Evolutionary conservation across 305 asterid genomes (phyloP).

Genomic region (Fraxinus sp.): DNA sequence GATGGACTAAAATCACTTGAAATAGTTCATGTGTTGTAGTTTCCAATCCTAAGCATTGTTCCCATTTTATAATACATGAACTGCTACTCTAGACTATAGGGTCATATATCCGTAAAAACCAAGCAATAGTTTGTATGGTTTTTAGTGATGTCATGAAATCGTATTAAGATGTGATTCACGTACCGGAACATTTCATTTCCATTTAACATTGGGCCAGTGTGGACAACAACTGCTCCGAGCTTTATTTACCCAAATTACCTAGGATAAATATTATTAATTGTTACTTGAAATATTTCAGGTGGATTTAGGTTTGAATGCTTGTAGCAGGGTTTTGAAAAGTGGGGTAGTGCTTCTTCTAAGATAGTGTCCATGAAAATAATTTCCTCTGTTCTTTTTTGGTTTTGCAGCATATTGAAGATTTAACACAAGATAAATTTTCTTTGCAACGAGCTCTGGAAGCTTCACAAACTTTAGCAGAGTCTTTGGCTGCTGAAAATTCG

Average conservation of each 20-base stretch:
- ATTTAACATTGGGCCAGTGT: neutral
- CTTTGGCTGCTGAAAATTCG: constrained; percentile 96
- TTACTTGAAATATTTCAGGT: neutral
- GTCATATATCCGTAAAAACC: neutral
- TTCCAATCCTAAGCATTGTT: neutral
- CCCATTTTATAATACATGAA: neutral
- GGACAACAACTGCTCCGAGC: neutral
- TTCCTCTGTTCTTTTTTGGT: neutral
- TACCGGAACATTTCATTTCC: neutral
- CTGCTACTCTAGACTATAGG: neutral
- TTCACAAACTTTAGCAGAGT: constrained; percentile 79
- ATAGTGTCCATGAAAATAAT: neutral
- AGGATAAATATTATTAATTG: neutral
- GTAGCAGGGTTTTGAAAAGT: constrained; percentile 15
- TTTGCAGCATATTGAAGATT: constrained; percentile 94
- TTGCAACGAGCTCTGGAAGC: constrained; percentile 98
- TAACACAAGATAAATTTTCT: constrained; percentile 94
- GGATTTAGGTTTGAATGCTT: constrained; percentile 6
- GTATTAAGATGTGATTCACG: neutral
- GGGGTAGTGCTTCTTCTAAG: neutral
- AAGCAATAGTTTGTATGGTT: neutral
- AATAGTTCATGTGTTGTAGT: neutral
- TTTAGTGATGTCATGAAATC: neutral
- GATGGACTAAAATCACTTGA: neutral
- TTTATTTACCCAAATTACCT: neutral